Conservation (phyloP, 306 rosid species). For the Trifolium subterraneum region DNA sequence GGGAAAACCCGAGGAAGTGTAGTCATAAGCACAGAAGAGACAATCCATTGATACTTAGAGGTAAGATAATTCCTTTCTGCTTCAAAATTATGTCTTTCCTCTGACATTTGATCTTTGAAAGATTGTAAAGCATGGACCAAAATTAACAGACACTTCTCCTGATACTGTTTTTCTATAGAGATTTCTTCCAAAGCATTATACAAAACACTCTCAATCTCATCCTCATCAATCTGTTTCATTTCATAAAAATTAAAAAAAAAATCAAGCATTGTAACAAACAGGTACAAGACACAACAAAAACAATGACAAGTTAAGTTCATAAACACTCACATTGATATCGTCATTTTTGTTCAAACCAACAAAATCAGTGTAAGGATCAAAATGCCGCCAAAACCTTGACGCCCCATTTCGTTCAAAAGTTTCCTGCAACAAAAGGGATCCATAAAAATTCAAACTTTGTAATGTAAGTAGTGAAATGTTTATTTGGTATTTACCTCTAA, state of each 20-base stretch:
- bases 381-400: conserved; percentile 78
- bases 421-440: conserved; percentile 49
- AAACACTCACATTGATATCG: conserved; percentile 52
- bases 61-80: conserved; percentile 59
- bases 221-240: conserved; percentile 58
- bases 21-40: conserved; percentile 87
- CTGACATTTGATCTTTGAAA: conserved; percentile 53
- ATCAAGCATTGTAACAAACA: neutral
- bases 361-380: conserved; percentile 57
- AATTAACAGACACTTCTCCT: conserved; percentile 75
- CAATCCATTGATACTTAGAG: conserved; percentile 70
- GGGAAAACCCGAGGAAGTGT: conserved; percentile 84
- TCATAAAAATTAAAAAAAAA: neutral
- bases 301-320: neutral
- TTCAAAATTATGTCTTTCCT: conserved; percentile 52
- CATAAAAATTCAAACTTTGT: neutral
- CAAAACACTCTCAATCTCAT: conserved; percentile 68
- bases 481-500: conserved; percentile 76
- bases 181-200: conserved; percentile 80
- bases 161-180: conserved; percentile 74
- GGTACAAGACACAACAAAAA: neutral
- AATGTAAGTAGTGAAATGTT: neutral
- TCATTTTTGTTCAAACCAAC: conserved; percentile 43
- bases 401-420: conserved; percentile 80
- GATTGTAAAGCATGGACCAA: conserved; percentile 81